Evolutionary conservation across 1,139 yeast genomes (phyloP).

Genomic region (Candida sp.): DNA sequence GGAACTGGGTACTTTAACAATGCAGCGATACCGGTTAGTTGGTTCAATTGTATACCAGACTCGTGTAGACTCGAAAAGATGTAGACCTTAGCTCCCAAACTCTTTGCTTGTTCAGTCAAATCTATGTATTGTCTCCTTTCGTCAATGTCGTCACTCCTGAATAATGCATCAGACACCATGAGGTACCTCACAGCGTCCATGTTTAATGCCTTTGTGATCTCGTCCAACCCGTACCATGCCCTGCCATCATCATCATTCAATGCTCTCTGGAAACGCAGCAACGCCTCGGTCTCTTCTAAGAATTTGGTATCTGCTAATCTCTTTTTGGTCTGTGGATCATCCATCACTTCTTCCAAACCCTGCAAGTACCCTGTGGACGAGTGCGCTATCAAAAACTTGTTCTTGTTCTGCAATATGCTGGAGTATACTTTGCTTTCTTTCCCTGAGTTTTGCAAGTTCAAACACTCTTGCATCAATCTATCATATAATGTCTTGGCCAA

Average conservation of each 20-base stretch:
- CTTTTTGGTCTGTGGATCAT: constrained; percentile 67
- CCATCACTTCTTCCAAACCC: constrained; percentile 86
- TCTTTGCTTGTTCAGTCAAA: constrained; percentile 70
- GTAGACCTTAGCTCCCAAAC: constrained; percentile 76
- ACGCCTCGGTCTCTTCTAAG: constrained; percentile 69
- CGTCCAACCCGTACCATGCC: constrained; percentile 95
- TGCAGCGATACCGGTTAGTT: constrained; percentile 91
- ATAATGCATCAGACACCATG: constrained; percentile 78
- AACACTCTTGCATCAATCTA: constrained; percentile 39
- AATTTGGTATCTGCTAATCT: constrained; percentile 81
- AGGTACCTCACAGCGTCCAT: constrained; percentile 79
- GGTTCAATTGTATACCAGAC: constrained; percentile 88
- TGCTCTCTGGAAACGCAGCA: constrained; percentile 79
- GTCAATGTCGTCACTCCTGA: constrained; percentile 75
- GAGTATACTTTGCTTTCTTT: constrained; percentile 51
- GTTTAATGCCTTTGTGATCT: constrained; percentile 73
- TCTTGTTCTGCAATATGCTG: constrained; percentile 52
- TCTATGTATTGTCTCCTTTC: constrained; percentile 71
- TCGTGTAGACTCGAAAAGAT: constrained; percentile 89
- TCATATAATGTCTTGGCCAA: constrained; percentile 70
- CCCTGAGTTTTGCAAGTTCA: constrained; percentile 16
- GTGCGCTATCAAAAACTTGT: constrained; percentile 80
- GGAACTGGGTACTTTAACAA: constrained; percentile 83
- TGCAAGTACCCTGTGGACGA: constrained; percentile 93
- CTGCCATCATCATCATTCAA: constrained; percentile 80